These are phyloP conservation scores for Gracilaria gracilis DNA, from an alignment of 23 red algal species.

Conservation along the genomic window DNA sequence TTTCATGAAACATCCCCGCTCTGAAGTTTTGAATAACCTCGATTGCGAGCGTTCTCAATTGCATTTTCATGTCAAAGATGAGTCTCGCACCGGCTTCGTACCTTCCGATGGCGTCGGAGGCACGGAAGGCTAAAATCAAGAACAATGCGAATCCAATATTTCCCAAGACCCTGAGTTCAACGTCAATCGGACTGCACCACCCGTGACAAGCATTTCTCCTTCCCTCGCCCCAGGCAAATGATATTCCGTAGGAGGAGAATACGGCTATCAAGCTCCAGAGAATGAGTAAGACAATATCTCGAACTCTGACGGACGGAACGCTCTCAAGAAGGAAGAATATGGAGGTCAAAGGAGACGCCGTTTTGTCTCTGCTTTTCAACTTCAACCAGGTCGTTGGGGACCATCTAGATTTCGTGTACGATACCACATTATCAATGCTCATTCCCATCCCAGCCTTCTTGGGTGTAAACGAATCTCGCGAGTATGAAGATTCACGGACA, in stretches of 20 bases:
- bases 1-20: constrained; percentile 1
- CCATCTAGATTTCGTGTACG: not conserved
- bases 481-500: constrained; percentile 15
- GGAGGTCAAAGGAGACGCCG: not conserved
- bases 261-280: constrained; percentile 37
- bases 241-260: constrained; percentile 38
- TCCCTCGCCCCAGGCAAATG: constrained; percentile 30
- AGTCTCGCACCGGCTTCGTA: constrained; percentile 17
- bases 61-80: constrained; percentile 13
- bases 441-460: not conserved
- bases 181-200: constrained; percentile 46
- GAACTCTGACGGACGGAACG: constrained; percentile 20
- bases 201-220: constrained; percentile 1
- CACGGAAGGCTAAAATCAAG: constrained; percentile 28
- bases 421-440: not conserved
- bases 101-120: constrained; percentile 31
- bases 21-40: constrained; percentile 19
- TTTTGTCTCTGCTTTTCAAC: not conserved
- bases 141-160: constrained; percentile 44
- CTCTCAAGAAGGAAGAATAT: not conserved
- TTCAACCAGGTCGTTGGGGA: not conserved
- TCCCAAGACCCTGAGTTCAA: constrained; percentile 12
- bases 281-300: constrained; percentile 7
- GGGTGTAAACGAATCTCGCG: not conserved
- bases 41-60: constrained; percentile 5